Conservation (phyloP, 805 yeast species). For the Barnettozyma wickerhamii region DNA sequence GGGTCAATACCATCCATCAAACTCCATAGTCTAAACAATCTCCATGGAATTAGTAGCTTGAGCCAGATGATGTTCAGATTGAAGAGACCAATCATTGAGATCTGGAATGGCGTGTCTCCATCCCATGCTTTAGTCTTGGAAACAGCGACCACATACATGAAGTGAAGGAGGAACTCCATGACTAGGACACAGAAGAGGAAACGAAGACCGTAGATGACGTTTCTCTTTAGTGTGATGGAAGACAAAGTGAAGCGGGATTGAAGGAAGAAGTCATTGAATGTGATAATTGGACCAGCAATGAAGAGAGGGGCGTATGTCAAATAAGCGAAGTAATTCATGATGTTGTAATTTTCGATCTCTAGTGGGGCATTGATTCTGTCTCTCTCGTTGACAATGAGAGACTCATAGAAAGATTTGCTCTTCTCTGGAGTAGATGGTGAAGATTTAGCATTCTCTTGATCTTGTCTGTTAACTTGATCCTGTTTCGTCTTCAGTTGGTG, state of each 20-base stretch:
- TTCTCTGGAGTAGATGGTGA: conserved; percentile 17
- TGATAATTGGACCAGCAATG: conserved; percentile 91
- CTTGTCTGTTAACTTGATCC: conserved; percentile 16
- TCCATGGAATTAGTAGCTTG: conserved; percentile 91
- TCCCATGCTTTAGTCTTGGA: conserved; percentile 87
- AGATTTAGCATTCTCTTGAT: conserved; percentile 21
- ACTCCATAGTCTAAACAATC: conserved; percentile 91
- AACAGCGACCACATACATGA: conserved; percentile 89
- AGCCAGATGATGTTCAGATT: conserved; percentile 91
- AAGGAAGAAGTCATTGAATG: conserved; percentile 85
- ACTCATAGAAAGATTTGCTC: conserved; percentile 11
- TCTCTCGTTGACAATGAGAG: conserved; percentile 45
- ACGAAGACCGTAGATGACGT: conserved; percentile 58
- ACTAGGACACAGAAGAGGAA: conserved; percentile 68
- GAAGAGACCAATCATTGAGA: conserved; percentile 91
- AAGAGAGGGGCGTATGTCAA: conserved; percentile 82
- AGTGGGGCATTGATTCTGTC: conserved; percentile 63
- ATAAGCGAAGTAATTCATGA: conserved; percentile 70
- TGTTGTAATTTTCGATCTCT: conserved; percentile 53
- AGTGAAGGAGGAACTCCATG: conserved; percentile 89
- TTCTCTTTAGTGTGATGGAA: conserved; percentile 53
- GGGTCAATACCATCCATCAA: conserved; percentile 90
- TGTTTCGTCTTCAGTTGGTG: conserved; percentile 15
- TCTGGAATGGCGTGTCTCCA: conserved; percentile 85
- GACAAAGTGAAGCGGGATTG: conserved; percentile 61